Conservation (phyloP, 73 alveolate species). For the Symbiodinium pilosum region DNA sequence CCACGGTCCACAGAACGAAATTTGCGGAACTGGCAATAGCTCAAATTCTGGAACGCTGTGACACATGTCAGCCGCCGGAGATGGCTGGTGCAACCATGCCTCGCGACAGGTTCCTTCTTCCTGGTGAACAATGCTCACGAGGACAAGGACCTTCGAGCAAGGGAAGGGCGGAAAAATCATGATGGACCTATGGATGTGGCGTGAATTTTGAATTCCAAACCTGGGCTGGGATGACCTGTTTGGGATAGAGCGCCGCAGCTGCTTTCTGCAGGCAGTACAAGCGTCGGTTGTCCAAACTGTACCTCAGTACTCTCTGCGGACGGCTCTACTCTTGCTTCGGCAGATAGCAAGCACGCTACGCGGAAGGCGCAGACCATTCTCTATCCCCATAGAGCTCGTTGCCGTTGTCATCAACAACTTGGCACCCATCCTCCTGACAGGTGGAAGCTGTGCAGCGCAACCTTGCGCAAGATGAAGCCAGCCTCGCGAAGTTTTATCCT, state of each 20-base stretch:
- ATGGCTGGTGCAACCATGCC: too few species aligned
- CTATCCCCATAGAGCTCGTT: constrained; percentile 83
- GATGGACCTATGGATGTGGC: too few species aligned
- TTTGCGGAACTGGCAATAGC: constrained; percentile 63
- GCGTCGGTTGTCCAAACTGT: constrained; percentile 82
- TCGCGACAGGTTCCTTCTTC: constrained; percentile 82
- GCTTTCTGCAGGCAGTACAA: constrained; percentile 77
- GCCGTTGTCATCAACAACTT: constrained; percentile 49
- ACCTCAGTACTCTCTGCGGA: background rate
- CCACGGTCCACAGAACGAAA: constrained; percentile 86
- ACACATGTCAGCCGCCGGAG: background rate
- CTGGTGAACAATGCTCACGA: constrained; percentile 54
- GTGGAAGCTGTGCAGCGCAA: too few species aligned
- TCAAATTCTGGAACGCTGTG: background rate
- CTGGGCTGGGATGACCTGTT: background rate
- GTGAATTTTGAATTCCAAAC: background rate
- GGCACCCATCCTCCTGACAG: constrained; percentile 32
- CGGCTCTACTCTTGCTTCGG: background rate
- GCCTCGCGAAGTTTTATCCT: constrained; percentile 74
- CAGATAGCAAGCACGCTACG: too few species aligned
- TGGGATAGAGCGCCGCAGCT: constrained; percentile 62
- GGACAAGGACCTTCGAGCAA: constrained; percentile 15
- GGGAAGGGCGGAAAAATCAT: background rate
- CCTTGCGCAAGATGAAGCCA: background rate
- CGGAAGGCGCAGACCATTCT: constrained; percentile 42